Evolutionary conservation across 768 basidiomycete species (phyloP), one percentile per base, ranked within the genome.

Genomic region (Psilocybe sp.): DNA sequence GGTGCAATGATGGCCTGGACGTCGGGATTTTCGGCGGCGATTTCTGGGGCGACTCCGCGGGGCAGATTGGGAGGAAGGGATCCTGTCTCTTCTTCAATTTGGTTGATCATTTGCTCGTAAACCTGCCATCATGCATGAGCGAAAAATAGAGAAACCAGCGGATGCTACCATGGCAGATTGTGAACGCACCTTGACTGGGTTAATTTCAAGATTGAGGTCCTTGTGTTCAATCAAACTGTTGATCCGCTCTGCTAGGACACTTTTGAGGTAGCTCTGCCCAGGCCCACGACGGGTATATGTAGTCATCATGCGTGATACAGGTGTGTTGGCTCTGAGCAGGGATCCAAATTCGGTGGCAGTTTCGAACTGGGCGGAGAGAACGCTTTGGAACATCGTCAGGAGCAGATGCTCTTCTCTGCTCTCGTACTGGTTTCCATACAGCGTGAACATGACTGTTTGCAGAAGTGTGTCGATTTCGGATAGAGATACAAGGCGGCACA

Each of bases 271-370:
- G 60, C 92, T 94, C 69, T 98, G 97, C 49, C 97, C 97, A 1
- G 97, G 97, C 50, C 97, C 97, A 48, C 97, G 89, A 52, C 97
- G 90, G 46, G 97, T 98, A 71, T 99, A 99, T 15, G 97, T 98
- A 40, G 97, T 99, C 97, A 99, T 99, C 97, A 99, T 99, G 35
- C 97, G 87, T 43, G 94, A 98, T 18, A 99, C 97, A 41, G 97
- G 97, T 44, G 97, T 99, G 70, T 99, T 99, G 52, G 97, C 97
- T 47, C 97, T 91, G 23, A 99, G 82, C 10, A 99, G 79, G 4
- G 96, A 98, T n/a, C 96, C 95, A 59, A 99, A 98, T 68, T 99
- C 97, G 47, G 94, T 96, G 13, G 97, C 94, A 2, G 92, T 98
- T 70, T 99, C 97, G 74, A 99, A 99, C 69, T 99, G 97, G 19